phyloP scores from a whole-genome alignment of 257 asterid genomes.

The Dorcoceras hygrometricum region DNA sequence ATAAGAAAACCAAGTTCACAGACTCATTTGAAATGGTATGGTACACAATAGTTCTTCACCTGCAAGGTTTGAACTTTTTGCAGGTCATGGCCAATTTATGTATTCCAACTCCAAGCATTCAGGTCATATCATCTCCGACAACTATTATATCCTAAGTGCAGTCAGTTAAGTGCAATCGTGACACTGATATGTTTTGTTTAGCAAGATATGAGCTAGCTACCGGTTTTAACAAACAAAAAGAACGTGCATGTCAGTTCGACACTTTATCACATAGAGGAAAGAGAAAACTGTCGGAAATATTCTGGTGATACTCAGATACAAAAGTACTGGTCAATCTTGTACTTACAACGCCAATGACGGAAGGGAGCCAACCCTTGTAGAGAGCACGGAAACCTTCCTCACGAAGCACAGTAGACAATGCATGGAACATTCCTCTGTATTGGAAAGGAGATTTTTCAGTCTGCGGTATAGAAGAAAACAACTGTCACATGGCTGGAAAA shows the following conservation, averaged over 20 bases:
- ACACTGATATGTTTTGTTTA: background rate
- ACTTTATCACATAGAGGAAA: conserved; percentile 13
- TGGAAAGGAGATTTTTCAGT: conserved; percentile 84
- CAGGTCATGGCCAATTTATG: conserved; percentile 4
- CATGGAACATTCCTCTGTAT: conserved; percentile 94
- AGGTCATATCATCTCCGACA: background rate
- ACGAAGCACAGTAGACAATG: conserved; percentile 90
- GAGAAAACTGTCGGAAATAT: conserved; percentile 4
- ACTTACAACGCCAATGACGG: conserved; percentile 98
- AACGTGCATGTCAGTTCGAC: background rate
- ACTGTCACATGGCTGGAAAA: conserved; percentile 13
- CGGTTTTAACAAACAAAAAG: background rate
- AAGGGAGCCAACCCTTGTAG: conserved; percentile 99
- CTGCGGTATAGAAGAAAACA: conserved; percentile 42
- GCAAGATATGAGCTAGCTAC: background rate
- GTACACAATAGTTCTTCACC: background rate
- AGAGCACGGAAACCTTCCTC: conserved; percentile 96
- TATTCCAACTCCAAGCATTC: background rate
- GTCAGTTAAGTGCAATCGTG: background rate
- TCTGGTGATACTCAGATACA: conserved; percentile 20
- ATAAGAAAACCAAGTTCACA: background rate
- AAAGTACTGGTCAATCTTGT: conserved; percentile 19
- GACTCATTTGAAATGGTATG: background rate
- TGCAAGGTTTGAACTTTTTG: background rate
- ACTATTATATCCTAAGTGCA: background rate